Base-by-base conservation (phyloP, 2,329 filamentous ascomycete species). In the Sclerotinia borealis region DNA sequence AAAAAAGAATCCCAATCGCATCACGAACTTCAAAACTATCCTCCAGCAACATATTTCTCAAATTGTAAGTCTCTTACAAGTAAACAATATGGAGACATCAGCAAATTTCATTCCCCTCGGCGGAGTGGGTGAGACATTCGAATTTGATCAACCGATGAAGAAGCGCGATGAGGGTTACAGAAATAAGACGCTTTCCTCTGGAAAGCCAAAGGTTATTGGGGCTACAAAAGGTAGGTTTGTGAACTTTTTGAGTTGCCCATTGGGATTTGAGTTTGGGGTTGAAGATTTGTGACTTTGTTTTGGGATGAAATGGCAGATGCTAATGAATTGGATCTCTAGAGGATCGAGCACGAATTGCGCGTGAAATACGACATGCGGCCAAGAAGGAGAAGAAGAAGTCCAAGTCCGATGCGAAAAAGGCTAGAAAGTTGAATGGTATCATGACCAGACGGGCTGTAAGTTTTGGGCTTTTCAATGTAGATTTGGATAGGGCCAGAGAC, bases 311-410 rank as follows among this genome's bases (percentile, higher is more conserved):
- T 36, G 8, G 22, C 27, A 7, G 43, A 59, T 41, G 15, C 49
- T 58, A 51, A 51, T 55, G 0, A 34, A 31, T 50, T 45, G 17
- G 27, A 19, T 39, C n/a, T 22, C 36, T 29, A 71, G 70, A 69
- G 67, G 71, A 72, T 41, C 62, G 66, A 48, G 66, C 67, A 36
- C 58, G 52, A 55, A 71, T 72, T 60, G 67, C 63, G 17, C 65
- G 67, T 22, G 65, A 68, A 48, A 59, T 65, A 43, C 63, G 69
- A 55, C 45, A 64, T n/a, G 63, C 69, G 10, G 63, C 61, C 10
- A 70, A 66, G 59, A 71, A 70, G 58, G 64, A 67, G 48, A 70
- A 71, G 50, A 72, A 72, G 65, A 68, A 69, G 60, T 64, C 64
- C 19, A 73, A 72, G 60, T 61, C 66, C 10, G 69, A 70, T 59